phyloP scores from a whole-genome alignment of 306 rosid genomes.

The Urtica urens region DNA sequence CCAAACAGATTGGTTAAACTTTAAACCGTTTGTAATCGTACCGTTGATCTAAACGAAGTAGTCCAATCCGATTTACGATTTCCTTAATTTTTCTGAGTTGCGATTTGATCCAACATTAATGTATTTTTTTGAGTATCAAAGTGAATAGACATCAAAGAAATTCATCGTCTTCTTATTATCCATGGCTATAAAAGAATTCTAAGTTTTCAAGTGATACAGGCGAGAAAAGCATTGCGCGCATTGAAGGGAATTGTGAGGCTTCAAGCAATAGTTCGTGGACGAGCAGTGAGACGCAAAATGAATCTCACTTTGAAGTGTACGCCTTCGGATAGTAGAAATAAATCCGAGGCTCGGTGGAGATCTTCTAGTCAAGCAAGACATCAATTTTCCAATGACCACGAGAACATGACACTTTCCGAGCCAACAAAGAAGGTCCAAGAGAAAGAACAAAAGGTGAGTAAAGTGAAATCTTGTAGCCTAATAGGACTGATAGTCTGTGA shows the following conservation, averaged over 20 bases:
- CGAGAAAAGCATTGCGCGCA: slow-evolving; percentile 77
- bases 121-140: too few species aligned
- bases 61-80: too few species aligned
- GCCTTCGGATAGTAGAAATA: slow-evolving; percentile 18
- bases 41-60: too few species aligned
- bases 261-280: slow-evolving; percentile 79
- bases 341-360: slow-evolving; percentile 22
- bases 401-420: slow-evolving; percentile 20
- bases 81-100: too few species aligned
- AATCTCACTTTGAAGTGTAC: slow-evolving; percentile 17
- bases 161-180: too few species aligned
- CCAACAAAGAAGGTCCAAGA: slow-evolving; percentile 33
- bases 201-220: slow-evolving; percentile 26
- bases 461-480: too few species aligned
- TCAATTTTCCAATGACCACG: slow-evolving; percentile 8
- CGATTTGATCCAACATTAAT: too few species aligned
- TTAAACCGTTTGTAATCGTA: too few species aligned
- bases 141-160: too few species aligned
- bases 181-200: too few species aligned
- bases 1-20: too few species aligned
- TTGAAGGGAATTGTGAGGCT: slow-evolving; percentile 69
- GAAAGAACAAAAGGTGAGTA: slow-evolving; percentile 31
- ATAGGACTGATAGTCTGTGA: too few species aligned
- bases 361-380: slow-evolving; percentile 10
- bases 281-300: slow-evolving; percentile 54